A percentile compares a stretch with the other conserved stretches of the same genome.
phyloP scores from a whole-genome alignment of 2,329 filamentous ascomycete species.

The Epichloe typhina region DNA sequence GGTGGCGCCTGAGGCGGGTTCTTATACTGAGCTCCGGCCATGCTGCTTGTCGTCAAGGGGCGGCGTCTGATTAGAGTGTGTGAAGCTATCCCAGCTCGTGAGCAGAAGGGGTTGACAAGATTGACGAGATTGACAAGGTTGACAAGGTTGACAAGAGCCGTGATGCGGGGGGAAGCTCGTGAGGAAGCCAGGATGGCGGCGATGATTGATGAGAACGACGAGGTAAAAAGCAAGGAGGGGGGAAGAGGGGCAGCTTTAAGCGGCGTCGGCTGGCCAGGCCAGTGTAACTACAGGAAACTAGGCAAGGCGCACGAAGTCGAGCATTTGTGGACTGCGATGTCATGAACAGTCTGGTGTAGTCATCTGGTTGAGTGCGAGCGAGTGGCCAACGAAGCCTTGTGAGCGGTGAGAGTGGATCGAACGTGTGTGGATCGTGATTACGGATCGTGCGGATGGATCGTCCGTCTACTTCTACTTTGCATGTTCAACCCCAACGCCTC shows the following conservation, averaged over 20 bases:
- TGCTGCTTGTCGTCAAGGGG: slow-evolving; percentile 37
- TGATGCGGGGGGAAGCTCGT: slow-evolving; percentile 43
- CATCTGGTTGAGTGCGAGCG: background rate
- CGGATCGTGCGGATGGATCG: no score
- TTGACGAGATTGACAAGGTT: slow-evolving; percentile 27
- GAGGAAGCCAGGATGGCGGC: slow-evolving; percentile 55
- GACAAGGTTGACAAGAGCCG: slow-evolving; percentile 33
- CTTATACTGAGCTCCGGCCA: slow-evolving; percentile 55
- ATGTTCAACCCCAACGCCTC: no score
- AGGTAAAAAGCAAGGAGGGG: slow-evolving; percentile 32
- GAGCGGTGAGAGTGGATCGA: no score
- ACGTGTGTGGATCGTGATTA: no score
- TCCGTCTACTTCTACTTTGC: no score
- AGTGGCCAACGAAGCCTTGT: no score
- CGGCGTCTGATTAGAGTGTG: slow-evolving; percentile 12
- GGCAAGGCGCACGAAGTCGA: background rate
- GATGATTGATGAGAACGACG: slow-evolving; percentile 45
- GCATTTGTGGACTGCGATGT: background rate
- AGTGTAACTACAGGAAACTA: slow-evolving; percentile 8
- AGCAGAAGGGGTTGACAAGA: slow-evolving; percentile 42
- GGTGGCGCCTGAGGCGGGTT: slow-evolving; percentile 68
- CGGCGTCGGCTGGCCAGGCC: slow-evolving; percentile 12
- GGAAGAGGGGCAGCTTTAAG: slow-evolving; percentile 15
- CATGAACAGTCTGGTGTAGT: no score
- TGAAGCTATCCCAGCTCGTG: slow-evolving; percentile 8